Evolutionary conservation across 2,329 filamentous ascomycete genomes (phyloP).

Genomic region (Penicillium sp.): DNA sequence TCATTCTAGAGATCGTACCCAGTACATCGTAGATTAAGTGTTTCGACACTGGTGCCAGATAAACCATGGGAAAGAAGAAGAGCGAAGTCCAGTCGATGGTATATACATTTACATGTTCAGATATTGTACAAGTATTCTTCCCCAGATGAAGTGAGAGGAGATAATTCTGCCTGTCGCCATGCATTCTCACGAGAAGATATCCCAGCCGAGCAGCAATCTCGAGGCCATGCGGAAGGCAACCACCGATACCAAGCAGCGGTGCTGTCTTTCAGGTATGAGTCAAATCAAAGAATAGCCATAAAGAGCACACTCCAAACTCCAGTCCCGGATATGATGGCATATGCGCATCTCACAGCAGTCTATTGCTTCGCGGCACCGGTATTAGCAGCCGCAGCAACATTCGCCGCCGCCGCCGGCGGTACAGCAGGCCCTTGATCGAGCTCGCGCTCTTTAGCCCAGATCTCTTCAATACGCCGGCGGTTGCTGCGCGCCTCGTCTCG

Average conservation of each 20-base stretch:
- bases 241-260: slow-evolving; percentile 5
- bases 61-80: not conserved
- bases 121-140: slow-evolving; percentile 11
- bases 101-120: slow-evolving; percentile 3
- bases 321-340: not conserved
- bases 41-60: not conserved
- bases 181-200: not conserved
- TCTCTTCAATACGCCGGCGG: slow-evolving; percentile 63
- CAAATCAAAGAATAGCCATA: slow-evolving; percentile 7
- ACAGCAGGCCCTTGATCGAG: slow-evolving; percentile 15
- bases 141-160: slow-evolving; percentile 3
- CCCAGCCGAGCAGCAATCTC: not conserved
- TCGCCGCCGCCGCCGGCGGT: not conserved
- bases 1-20: not conserved
- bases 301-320: slow-evolving; percentile 12
- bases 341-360: slow-evolving; percentile 1
- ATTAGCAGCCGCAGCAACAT: not conserved
- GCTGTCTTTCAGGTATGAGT: not conserved
- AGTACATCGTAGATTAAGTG: not conserved
- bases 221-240: not conserved
- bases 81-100: not conserved
- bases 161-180: not conserved
- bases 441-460: slow-evolving; percentile 57
- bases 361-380: slow-evolving; percentile 13
- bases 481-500: slow-evolving; percentile 61